A percentile compares a stretch with the other conserved stretches of the same genome.
Conservation (phyloP, 768 basidiomycete genomes). For the Auricularia sp. region DNA sequence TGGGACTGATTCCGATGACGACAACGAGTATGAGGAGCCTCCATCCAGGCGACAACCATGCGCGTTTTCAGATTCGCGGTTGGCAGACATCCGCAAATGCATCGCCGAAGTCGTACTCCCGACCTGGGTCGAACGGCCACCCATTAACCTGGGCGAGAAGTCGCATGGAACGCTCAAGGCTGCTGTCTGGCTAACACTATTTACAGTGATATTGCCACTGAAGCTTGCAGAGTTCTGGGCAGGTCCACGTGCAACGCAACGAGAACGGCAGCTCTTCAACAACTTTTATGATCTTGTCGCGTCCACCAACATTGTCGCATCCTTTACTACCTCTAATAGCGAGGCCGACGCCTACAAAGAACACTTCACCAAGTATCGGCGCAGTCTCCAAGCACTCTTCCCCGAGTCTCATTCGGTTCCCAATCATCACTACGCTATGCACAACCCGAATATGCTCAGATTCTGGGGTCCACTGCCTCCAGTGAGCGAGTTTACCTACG, state of each 20-base stretch:
- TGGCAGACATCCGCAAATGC: constrained; percentile 9
- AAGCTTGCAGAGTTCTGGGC: constrained; percentile 23
- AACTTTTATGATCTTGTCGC: not conserved
- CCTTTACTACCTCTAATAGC: not conserved
- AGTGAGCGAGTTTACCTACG: not conserved
- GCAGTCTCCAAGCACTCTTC: not conserved
- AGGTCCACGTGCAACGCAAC: not conserved
- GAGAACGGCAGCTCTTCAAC: not conserved
- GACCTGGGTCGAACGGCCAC: constrained; percentile 1
- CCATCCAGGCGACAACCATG: not conserved
- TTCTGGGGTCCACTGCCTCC: not conserved
- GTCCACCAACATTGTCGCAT: not conserved
- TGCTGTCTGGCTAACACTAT: constrained; percentile 1
- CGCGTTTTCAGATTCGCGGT: not conserved
- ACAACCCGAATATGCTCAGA: not conserved
- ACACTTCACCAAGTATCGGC: not conserved
- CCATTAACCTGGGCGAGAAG: not conserved
- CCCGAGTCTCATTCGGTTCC: not conserved
- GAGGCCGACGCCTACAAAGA: not conserved
- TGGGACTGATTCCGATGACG: not conserved
- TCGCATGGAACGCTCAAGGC: not conserved
- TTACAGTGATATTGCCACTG: constrained; percentile 22
- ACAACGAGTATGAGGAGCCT: not conserved
- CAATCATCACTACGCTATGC: not conserved
- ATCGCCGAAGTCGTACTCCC: constrained; percentile 9